These are phyloP conservation scores for Septoria petroselini DNA, from an alignment of 2,329 filamentous ascomycete species.

Conservation along the genomic window DNA sequence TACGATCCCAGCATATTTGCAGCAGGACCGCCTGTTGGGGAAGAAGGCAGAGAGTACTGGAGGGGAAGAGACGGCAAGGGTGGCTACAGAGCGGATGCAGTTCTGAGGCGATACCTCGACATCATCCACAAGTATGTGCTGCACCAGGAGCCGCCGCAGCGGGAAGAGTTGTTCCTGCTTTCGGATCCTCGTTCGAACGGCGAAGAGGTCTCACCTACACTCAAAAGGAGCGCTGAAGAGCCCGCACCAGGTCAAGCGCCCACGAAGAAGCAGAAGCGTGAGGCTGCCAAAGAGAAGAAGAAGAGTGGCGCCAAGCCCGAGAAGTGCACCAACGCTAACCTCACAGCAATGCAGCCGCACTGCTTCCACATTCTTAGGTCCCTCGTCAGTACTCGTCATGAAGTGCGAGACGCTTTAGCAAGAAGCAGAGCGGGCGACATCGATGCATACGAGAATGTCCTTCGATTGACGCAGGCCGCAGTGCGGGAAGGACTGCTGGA, in stretches of 20 bases:
- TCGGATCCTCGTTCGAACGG: slow-evolving; percentile 46
- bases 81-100: slow-evolving; percentile 84
- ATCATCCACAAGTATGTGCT: slow-evolving; percentile 80
- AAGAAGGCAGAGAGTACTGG: slow-evolving; percentile 82
- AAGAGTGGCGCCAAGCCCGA: slow-evolving; percentile 46
- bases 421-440: slow-evolving; percentile 67
- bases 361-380: slow-evolving; percentile 87
- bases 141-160: slow-evolving; percentile 60
- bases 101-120: slow-evolving; percentile 83
- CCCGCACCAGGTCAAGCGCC: slow-evolving; percentile 50
- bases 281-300: slow-evolving; percentile 37
- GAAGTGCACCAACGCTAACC: slow-evolving; percentile 58
- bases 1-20: slow-evolving; percentile 88
- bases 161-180: slow-evolving; percentile 71
- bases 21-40: slow-evolving; percentile 58
- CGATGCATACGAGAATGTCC: slow-evolving; percentile 69
- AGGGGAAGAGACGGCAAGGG: slow-evolving; percentile 71
- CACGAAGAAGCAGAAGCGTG: slow-evolving; percentile 51
- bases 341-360: slow-evolving; percentile 82
- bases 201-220: slow-evolving; percentile 17
- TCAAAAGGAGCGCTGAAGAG: slow-evolving; percentile 35
- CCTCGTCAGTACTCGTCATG: slow-evolving; percentile 73
- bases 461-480: slow-evolving; percentile 70
- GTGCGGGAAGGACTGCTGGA: slow-evolving; percentile 70
- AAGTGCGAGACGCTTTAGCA: slow-evolving; percentile 82